Evolutionary conservation across 208 protist genomes (phyloP).

Genomic region (Trypanosoma platydactyli): DNA sequence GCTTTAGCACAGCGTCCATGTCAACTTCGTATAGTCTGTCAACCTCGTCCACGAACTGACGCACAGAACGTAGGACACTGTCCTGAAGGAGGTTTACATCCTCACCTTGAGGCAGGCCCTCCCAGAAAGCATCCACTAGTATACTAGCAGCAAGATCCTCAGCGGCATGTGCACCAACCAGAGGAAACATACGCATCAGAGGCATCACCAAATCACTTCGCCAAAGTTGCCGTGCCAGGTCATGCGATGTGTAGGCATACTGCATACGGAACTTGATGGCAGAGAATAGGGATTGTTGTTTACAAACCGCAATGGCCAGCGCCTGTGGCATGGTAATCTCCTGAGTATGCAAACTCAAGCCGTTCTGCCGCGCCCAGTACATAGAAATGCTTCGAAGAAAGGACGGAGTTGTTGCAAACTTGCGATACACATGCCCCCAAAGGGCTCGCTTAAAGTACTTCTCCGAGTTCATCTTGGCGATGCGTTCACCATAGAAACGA

Average conservation of each 20-base stretch:
- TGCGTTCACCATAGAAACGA: conserved; percentile 79
- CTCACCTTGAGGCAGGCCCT: conserved; percentile 39
- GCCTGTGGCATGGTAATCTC: conserved; percentile 65
- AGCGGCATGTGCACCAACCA: conserved; percentile 61
- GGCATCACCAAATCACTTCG: conserved; percentile 73
- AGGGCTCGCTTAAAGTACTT: conserved; percentile 67
- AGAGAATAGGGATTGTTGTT: conserved; percentile 78
- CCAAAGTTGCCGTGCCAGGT: conserved; percentile 81
- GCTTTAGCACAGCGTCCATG: conserved; percentile 53
- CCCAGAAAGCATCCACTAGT: conserved; percentile 82
- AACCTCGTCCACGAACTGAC: conserved; percentile 63
- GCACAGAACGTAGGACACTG: conserved; percentile 41
- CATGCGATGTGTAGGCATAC: conserved; percentile 81
- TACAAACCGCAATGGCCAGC: conserved; percentile 64
- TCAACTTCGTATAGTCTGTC: conserved; percentile 65
- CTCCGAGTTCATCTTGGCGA: conserved; percentile 33
- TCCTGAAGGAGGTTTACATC: conserved; percentile 72
- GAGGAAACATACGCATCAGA: conserved; percentile 79
- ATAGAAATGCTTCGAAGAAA: conserved; percentile 73
- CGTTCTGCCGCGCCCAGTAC: conserved; percentile 83
- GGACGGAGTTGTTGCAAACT: conserved; percentile 70
- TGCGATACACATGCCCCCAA: conserved; percentile 82
- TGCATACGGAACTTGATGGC: conserved; percentile 78
- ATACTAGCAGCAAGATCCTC: conserved; percentile 81
- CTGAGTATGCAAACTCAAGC: conserved; percentile 45